Conservation (phyloP, 129 eudicot genomes). For the Escallonia herrerae region DNA sequence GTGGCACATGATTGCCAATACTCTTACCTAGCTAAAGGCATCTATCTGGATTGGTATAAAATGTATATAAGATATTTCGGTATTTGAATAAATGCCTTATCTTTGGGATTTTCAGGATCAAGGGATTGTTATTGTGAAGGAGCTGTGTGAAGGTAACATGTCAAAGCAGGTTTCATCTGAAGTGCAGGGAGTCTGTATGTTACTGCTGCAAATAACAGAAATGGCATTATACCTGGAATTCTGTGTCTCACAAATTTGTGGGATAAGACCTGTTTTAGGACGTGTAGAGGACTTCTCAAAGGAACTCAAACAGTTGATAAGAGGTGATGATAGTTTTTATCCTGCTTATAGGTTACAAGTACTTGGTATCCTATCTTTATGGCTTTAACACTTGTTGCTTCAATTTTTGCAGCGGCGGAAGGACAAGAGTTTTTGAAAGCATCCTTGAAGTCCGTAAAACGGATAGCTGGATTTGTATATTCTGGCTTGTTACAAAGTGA, state of each 20-base stretch:
- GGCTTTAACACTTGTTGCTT: neutral
- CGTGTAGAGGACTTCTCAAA: slow-evolving; percentile 79
- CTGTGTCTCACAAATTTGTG: slow-evolving; percentile 92
- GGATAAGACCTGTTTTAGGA: slow-evolving; percentile 82
- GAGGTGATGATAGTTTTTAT: slow-evolving; percentile 37
- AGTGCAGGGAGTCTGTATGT: slow-evolving; percentile 42
- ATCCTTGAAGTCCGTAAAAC: slow-evolving; percentile 52
- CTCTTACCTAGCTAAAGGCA: too few relatives aligned
- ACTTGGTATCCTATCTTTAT: neutral
- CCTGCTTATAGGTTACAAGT: neutral
- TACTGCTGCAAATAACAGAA: slow-evolving; percentile 63
- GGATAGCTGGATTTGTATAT: slow-evolving; percentile 52
- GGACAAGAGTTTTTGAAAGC: slow-evolving; percentile 51
- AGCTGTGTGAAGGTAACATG: slow-evolving; percentile 72
- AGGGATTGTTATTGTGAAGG: slow-evolving; percentile 64
- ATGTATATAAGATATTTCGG: neutral
- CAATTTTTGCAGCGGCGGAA: slow-evolving; percentile 52
- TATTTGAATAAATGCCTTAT: neutral
- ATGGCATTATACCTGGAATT: slow-evolving; percentile 78
- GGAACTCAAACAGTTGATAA: slow-evolving; percentile 48
- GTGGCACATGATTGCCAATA: too few relatives aligned
- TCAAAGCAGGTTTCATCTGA: slow-evolving; percentile 47
- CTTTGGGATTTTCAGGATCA: slow-evolving; percentile 56
- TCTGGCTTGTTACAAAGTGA: slow-evolving; percentile 59
- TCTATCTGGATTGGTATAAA: too few relatives aligned